Conservation (phyloP, 2,329 filamentous ascomycete species). For the Arachnopeziza araneosa region DNA sequence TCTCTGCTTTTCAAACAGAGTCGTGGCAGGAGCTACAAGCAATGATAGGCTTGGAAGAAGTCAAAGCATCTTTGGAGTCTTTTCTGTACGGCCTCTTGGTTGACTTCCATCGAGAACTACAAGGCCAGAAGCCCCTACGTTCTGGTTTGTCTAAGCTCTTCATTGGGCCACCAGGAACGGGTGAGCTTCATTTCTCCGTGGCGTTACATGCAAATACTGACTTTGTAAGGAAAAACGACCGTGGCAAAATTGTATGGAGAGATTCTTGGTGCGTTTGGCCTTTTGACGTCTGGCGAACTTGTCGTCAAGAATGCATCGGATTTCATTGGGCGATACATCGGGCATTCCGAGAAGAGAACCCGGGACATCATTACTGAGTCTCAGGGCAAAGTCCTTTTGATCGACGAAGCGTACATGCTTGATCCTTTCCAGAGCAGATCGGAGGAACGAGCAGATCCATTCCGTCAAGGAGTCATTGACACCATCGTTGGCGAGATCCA, state of each 20-base stretch:
- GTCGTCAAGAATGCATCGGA: background rate
- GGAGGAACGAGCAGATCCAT: slow-evolving; percentile 25
- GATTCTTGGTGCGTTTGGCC: slow-evolving; percentile 45
- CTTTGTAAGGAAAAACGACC: slow-evolving; percentile 68
- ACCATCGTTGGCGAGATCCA: slow-evolving; percentile 72
- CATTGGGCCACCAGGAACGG: slow-evolving; percentile 63
- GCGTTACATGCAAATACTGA: no score
- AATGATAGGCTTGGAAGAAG: background rate
- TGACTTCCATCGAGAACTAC: slow-evolving; percentile 38
- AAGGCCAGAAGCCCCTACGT: slow-evolving; percentile 51
- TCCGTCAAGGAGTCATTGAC: slow-evolving; percentile 54
- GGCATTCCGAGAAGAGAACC: background rate
- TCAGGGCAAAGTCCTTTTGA: background rate
- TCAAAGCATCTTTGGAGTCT: background rate
- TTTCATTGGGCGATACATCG: background rate
- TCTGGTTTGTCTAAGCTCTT: slow-evolving; percentile 63
- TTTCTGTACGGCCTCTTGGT: background rate
- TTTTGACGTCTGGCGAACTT: background rate
- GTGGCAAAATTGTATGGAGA: slow-evolving; percentile 65
- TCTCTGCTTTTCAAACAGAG: background rate
- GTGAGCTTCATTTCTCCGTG: no score
- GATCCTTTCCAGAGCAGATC: background rate
- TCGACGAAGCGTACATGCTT: background rate
- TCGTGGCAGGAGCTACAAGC: background rate
- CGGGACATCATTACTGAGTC: background rate